Conservation (phyloP, 2,329 filamentous ascomycete species). For the Alternaria ethzedia region DNA sequence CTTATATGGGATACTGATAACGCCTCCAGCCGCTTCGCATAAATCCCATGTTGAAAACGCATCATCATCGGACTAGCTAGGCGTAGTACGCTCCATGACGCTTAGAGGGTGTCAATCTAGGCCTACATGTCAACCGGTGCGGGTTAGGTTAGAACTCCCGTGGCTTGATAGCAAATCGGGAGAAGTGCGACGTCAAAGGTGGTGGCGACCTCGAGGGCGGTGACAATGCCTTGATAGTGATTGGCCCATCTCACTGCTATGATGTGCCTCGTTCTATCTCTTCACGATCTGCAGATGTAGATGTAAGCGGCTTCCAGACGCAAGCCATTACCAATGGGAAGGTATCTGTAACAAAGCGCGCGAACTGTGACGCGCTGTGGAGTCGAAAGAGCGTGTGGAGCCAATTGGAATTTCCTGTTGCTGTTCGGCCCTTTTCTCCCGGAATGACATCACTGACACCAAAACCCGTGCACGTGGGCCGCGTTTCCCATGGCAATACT, state of each 20-base stretch:
- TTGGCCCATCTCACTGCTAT: slow-evolving; percentile 7
- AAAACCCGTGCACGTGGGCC: background rate
- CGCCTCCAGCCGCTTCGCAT: background rate
- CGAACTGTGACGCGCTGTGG: slow-evolving; percentile 18
- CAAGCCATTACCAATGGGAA: slow-evolving; percentile 19
- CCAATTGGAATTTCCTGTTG: background rate
- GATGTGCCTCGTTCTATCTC: background rate
- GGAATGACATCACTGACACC: slow-evolving; percentile 1
- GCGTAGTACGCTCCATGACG: slow-evolving; percentile 24
- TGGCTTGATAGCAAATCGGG: slow-evolving; percentile 11
- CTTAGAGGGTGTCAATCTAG: slow-evolving; percentile 16
- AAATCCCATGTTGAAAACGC: slow-evolving; percentile 4
- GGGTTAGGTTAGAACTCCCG: slow-evolving; percentile 12
- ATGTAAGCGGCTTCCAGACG: slow-evolving; percentile 21
- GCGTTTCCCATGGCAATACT: background rate
- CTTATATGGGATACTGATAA: slow-evolving; percentile 3
- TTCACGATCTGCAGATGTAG: slow-evolving; percentile 2
- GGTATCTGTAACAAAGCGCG: slow-evolving; percentile 2
- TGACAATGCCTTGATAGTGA: slow-evolving; percentile 14
- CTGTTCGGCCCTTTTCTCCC: background rate
- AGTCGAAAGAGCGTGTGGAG: background rate
- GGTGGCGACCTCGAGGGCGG: slow-evolving; percentile 15
- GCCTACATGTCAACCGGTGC: slow-evolving; percentile 1
- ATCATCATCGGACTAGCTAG: slow-evolving; percentile 15
- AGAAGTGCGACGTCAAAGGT: slow-evolving; percentile 16